Evolutionary conservation across 257 asterid genomes (phyloP), one percentile per base, ranked within the genome.

Genomic region (Fraxinus quadrangulata): DNA sequence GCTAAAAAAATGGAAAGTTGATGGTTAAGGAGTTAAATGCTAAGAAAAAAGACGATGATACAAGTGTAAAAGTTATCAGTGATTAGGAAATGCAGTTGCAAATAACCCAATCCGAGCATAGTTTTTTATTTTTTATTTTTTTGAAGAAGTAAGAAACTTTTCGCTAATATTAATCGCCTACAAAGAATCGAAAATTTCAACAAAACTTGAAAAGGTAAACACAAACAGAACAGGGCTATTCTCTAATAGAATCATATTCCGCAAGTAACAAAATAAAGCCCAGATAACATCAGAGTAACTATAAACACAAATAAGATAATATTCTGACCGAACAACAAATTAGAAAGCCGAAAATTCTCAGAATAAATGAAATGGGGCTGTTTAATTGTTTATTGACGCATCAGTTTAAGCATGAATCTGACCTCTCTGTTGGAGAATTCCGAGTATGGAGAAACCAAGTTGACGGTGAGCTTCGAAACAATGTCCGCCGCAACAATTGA

Each of bases 391-490:
- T 51, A 51, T 51, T 42, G 51, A 19, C 6, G 63, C 17, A 51
- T 14, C 24, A 51, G 24, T 51, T 30, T 28, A 28, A 33, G 51
- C 28, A n/a, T 3, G 40, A 65, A 26, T 47, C 21, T 47, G 45
- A 86, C 96, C 92, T 89, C 89, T 72, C 78, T 83, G 83, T 86
- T 67, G 67, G 84, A 79, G 47, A 88, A 73, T 42, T 71, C 81
- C 17, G 83, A 80, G 66, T 85, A 82, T 1, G 84, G 89, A 31
- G 88, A 86, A 40, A 76, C 68, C 79, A 90, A 76, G 80, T 86
- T 86, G 77, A 87, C 30, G 39, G 88, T 85, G 45, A 90, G 86
- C 82, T 89, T 86, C 5, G 91, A 69, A 16, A 88, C 85, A 37
- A 73, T 54, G 14, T 66, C 67, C 2, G 14, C 23, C 13, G 81